A percentile compares a stretch with the other conserved stretches of the same genome.
Conservation (phyloP, 2,329 filamentous ascomycete genomes). For the Fusarium bactridioides region DNA sequence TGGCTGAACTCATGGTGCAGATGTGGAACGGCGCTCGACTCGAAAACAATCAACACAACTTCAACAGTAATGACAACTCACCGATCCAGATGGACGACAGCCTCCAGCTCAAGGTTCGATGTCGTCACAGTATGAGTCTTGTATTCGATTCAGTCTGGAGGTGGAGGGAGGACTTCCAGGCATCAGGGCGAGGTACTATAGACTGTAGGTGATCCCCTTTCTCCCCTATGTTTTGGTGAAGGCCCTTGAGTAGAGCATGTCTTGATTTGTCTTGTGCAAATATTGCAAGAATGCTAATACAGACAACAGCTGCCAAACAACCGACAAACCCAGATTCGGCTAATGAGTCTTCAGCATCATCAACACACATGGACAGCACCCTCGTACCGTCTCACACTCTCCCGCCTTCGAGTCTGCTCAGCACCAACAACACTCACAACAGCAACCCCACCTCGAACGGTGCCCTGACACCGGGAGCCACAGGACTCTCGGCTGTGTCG, state of each 20-base stretch:
- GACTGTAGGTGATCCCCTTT: slow-evolving; percentile 65
- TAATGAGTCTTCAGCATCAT: slow-evolving; percentile 75
- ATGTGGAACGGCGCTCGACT: slow-evolving; percentile 79
- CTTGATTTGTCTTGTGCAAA: slow-evolving; percentile 31
- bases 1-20: slow-evolving; percentile 86
- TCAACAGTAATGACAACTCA: slow-evolving; percentile 58
- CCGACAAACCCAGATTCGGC: slow-evolving; percentile 85
- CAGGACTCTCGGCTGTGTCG: slow-evolving; percentile 52
- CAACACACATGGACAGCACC: slow-evolving; percentile 70
- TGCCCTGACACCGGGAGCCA: slow-evolving; percentile 60
- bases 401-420: slow-evolving; percentile 56
- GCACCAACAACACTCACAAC: slow-evolving; percentile 23
- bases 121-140: slow-evolving; percentile 84
- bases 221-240: slow-evolving; percentile 19
- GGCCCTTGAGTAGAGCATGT: slow-evolving; percentile 38
- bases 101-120: slow-evolving; percentile 82
- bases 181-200: slow-evolving; percentile 72
- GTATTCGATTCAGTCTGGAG: slow-evolving; percentile 87
- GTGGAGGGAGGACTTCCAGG: slow-evolving; percentile 82
- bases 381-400: slow-evolving; percentile 55
- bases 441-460: slow-evolving; percentile 51
- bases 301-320: slow-evolving; percentile 73
- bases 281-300: slow-evolving; percentile 34
- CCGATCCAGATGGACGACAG: slow-evolving; percentile 70
- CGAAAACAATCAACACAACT: slow-evolving; percentile 56